These are phyloP conservation scores for Cyclaneusma minus DNA, from an alignment of 2,329 filamentous ascomycete genomes.

Conservation along the genomic window DNA sequence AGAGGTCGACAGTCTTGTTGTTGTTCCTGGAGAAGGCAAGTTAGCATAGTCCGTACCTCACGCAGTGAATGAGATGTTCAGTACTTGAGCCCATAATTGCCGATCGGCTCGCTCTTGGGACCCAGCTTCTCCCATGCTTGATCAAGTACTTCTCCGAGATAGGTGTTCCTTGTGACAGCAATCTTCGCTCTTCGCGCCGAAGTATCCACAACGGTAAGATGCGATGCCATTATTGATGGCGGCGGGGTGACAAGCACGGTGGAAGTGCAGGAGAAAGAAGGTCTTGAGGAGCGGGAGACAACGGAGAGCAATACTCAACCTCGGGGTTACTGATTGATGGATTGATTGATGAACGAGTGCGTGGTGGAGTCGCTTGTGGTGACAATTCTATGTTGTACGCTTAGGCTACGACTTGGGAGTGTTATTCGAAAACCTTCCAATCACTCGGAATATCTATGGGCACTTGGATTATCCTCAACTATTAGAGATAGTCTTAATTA, in stretches of 20 bases:
- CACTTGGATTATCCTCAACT: too few species aligned
- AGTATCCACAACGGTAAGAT: slow-evolving; percentile 76
- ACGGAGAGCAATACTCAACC: too few species aligned
- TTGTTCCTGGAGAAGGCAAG: slow-evolving; percentile 44
- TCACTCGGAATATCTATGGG: too few species aligned
- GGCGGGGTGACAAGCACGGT: too few species aligned
- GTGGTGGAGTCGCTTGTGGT: too few species aligned
- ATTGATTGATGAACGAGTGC: too few species aligned
- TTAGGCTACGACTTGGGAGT: too few species aligned
- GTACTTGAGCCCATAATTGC: slow-evolving; percentile 71
- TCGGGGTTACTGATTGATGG: too few species aligned
- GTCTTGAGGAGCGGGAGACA: slow-evolving; percentile 1
- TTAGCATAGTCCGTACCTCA: slow-evolving; percentile 7
- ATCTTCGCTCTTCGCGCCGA: slow-evolving; percentile 63
- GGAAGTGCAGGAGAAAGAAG: slow-evolving; percentile 1
- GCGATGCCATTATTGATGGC: slow-evolving; percentile 61
- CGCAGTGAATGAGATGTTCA: slow-evolving; percentile 12
- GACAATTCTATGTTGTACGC: too few species aligned
- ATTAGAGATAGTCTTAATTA: too few species aligned
- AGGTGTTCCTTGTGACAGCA: slow-evolving; percentile 69
- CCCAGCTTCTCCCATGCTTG: slow-evolving; percentile 73
- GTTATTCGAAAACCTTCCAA: too few species aligned
- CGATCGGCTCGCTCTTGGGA: slow-evolving; percentile 32
- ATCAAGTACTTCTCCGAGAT: slow-evolving; percentile 70
- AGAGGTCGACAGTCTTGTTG: slow-evolving; percentile 75